Percentiles rank a stretch among this genome's conserved stretches.
Conservation (phyloP, 805 yeast genomes). For the Saccharomyces mikatae region DNA sequence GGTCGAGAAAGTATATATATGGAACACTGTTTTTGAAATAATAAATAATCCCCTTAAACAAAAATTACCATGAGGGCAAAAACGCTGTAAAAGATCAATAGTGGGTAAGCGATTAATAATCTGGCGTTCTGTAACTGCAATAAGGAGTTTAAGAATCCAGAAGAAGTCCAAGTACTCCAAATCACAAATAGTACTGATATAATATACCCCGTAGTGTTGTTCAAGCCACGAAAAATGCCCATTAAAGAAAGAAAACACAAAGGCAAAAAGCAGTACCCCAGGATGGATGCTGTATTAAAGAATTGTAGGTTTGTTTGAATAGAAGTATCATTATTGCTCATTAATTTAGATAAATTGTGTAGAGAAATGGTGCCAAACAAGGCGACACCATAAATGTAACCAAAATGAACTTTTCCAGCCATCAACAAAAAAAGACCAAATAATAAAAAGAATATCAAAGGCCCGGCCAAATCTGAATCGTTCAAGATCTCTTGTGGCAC, state of each 20-base stretch:
- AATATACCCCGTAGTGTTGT: slow-evolving; percentile 65
- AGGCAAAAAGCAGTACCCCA: slow-evolving; percentile 91
- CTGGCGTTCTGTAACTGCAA: slow-evolving; percentile 79
- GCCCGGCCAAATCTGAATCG: slow-evolving; percentile 94
- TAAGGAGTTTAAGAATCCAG: slow-evolving; percentile 85
- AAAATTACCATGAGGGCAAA: slow-evolving; percentile 95
- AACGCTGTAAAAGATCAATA: slow-evolving; percentile 82
- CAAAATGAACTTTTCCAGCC: slow-evolving; percentile 93
- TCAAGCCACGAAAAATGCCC: slow-evolving; percentile 68
- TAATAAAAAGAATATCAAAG: slow-evolving; percentile 75
- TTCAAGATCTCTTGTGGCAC: slow-evolving; percentile 69
- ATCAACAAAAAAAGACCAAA: slow-evolving; percentile 77
- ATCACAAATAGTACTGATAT: slow-evolving; percentile 58
- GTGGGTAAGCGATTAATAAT: slow-evolving; percentile 85
- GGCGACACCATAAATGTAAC: slow-evolving; percentile 94
- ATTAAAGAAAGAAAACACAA: slow-evolving; percentile 51
- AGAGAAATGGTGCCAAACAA: slow-evolving; percentile 79
- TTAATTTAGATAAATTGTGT: slow-evolving; percentile 76
- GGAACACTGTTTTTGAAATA: not conserved
- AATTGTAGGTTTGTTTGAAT: slow-evolving; percentile 32
- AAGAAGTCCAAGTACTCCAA: slow-evolving; percentile 92
- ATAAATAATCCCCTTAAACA: slow-evolving; percentile 29
- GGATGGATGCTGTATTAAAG: slow-evolving; percentile 74
- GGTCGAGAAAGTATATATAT: not conserved
- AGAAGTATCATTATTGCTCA: slow-evolving; percentile 51